Base-by-base conservation (phyloP, 2,329 filamentous ascomycete genomes). In the Didymosphaeria variabile region DNA sequence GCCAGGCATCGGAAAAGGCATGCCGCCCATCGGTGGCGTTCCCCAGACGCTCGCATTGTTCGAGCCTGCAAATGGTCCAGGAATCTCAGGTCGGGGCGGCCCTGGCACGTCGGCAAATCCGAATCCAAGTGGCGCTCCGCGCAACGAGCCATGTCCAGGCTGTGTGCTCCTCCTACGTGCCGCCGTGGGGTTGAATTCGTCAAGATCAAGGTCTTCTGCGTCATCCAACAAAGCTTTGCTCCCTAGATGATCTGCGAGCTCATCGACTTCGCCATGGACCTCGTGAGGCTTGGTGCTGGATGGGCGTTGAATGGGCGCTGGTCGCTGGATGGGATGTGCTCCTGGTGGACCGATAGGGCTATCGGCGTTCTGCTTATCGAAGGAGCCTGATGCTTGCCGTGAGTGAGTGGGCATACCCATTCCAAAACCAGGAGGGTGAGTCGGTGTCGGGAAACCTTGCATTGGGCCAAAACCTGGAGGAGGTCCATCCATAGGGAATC, bases 291-390 rank as follows among this genome's bases (percentile, higher is more conserved):
- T 84, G 10, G 85, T 87, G 75, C 93, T 97, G 17, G 90, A 89
- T 0, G 95, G 94, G 36, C 93, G 87, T 64, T 94, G 92, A 65
- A 98, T 97, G 0, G 94, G 94, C 26, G 91, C 88, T 29, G 94
- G 94, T 57, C 93, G 87, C 49, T 90, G 86, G 62, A 96, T 94
- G 1, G 92, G 91, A 64, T 93, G 90, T 36, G 89, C 84, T 57
- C 87, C 82, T 12, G 83, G 78, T 29, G 80, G 78, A 8, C 63
- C 69, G 55, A 76, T 75, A 34, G 84, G 80, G 17, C 82, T 82
- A 9, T 94, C 91, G 63, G 90, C 88, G 13, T 78, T 81, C 21
- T 83, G 82, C 65, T 83, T 83, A 54, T 86, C 85, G 62, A 82
- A 83, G 0, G 90, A 89, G 13, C 84, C 84, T 6, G 93, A 97